A percentile compares a stretch with the other conserved stretches of the same genome.
Conservation (phyloP, 2,329 filamentous ascomycete species). For the Pestalotiopsis sp. region DNA sequence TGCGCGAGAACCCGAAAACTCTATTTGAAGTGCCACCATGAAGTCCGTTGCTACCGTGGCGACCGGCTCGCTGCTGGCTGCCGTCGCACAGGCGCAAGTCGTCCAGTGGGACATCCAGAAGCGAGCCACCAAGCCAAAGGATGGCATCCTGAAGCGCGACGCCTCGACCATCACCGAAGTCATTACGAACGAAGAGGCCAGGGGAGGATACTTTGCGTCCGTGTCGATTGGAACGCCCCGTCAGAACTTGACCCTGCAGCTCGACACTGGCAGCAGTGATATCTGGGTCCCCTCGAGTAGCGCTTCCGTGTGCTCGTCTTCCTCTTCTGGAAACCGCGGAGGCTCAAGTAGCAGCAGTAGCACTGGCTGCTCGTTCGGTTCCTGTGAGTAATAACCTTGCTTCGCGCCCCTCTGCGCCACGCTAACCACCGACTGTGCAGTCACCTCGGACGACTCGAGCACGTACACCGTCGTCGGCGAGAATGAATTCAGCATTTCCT, state of each 20-base stretch:
- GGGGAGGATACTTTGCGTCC: constrained; percentile 59
- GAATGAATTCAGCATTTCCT: constrained; percentile 58
- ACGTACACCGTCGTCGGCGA: constrained; percentile 47
- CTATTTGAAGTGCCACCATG: constrained; percentile 21
- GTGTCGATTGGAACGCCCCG: constrained; percentile 59
- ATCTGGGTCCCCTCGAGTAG: constrained; percentile 56
- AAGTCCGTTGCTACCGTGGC: constrained; percentile 24
- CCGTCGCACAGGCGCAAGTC: constrained; percentile 34
- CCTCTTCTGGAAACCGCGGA: constrained; percentile 11
- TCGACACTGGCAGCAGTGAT: constrained; percentile 69
- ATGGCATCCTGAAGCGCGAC: constrained; percentile 38
- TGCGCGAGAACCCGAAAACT: not conserved
- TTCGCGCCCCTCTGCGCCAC: not conserved
- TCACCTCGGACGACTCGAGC: constrained; percentile 45
- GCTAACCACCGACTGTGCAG: constrained; percentile 34
- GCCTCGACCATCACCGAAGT: constrained; percentile 41
- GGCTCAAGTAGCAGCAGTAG: constrained; percentile 12
- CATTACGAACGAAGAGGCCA: constrained; percentile 45
- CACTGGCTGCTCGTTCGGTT: constrained; percentile 44
- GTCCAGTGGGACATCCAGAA: constrained; percentile 53
- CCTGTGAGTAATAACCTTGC: constrained; percentile 41
- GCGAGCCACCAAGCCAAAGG: constrained; percentile 26
- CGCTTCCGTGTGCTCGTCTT: constrained; percentile 41
- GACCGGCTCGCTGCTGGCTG: constrained; percentile 30
- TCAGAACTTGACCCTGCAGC: constrained; percentile 59